These are phyloP conservation scores for Penicillium nucicola DNA, from an alignment of 495 filamentous ascomycete species.

Conservation along the genomic window DNA sequence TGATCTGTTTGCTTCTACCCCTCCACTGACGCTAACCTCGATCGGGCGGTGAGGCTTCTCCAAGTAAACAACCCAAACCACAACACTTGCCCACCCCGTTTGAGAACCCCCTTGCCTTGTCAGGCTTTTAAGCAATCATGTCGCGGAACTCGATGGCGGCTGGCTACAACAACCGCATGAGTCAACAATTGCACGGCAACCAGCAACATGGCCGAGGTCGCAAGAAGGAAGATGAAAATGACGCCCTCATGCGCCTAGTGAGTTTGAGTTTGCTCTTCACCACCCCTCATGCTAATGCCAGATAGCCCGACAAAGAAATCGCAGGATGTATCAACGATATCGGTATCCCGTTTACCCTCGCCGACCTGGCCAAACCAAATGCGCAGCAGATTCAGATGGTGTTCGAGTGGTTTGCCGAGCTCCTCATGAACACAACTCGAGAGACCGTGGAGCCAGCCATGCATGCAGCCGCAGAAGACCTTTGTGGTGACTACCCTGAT, in stretches of 20 bases:
- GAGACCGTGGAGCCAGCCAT: constrained; percentile 93
- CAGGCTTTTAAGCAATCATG: neutral
- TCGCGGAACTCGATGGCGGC: constrained; percentile 17
- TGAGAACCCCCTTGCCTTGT: constrained; percentile 4
- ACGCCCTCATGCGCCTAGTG: constrained; percentile 86
- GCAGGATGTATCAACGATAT: constrained; percentile 96
- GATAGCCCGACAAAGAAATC: constrained; percentile 77
- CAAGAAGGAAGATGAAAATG: constrained; percentile 77
- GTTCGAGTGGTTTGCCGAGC: constrained; percentile 94
- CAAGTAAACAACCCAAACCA: constrained; percentile 37
- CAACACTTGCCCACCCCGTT: constrained; percentile 11
- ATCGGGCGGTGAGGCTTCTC: constrained; percentile 29
- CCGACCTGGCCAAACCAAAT: constrained; percentile 90
- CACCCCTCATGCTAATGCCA: constrained; percentile 12
- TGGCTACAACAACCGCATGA: constrained; percentile 75
- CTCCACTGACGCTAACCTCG: constrained; percentile 34
- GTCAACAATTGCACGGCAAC: constrained; percentile 59
- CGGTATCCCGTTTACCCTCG: constrained; percentile 80
- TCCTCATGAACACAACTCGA: constrained; percentile 85
- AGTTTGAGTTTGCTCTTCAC: constrained; percentile 12
- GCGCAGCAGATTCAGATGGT: constrained; percentile 92
- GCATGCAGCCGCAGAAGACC: constrained; percentile 81
- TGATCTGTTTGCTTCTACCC: constrained; percentile 43
- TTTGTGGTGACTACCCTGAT: constrained; percentile 76
- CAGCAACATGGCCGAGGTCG: constrained; percentile 60